Conservation (phyloP, 129 eudicot species). For the Rutidosis leptorrhynchoides region DNA sequence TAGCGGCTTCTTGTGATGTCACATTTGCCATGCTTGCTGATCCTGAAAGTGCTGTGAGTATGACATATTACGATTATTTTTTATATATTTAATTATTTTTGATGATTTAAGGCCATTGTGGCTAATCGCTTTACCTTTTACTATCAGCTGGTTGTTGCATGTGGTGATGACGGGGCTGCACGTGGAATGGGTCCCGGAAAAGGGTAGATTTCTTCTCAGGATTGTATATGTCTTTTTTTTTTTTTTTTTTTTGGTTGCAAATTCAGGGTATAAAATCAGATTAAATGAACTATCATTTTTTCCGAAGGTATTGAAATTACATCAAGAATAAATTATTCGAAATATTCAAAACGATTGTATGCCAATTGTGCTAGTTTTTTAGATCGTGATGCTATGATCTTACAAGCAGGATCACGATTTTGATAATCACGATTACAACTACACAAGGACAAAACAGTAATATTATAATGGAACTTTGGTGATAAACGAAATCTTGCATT, state of each 20-base stretch:
- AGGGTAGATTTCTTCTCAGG: slow-evolving; percentile 62
- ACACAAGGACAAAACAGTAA: slow-evolving; percentile 4
- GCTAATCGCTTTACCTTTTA: slow-evolving; percentile 14
- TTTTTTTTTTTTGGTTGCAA: too few species aligned
- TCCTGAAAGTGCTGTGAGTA: slow-evolving; percentile 98
- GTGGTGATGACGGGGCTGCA: slow-evolving; percentile 84
- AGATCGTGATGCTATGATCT: background rate
- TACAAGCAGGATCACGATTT: background rate
- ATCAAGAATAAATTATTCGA: too few species aligned
- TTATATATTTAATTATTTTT: too few species aligned
- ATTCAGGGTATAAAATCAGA: too few species aligned
- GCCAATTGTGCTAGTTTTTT: too few species aligned
- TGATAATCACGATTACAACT: background rate
- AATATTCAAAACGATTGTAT: too few species aligned
- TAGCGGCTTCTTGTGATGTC: slow-evolving; percentile 89
- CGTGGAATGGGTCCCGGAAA: slow-evolving; percentile 85
- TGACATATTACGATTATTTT: slow-evolving; percentile 24
- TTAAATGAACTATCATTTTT: too few species aligned
- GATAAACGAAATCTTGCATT: background rate
- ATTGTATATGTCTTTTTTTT: too few species aligned
- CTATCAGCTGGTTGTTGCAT: slow-evolving; percentile 75
- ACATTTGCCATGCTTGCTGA: slow-evolving; percentile 99
- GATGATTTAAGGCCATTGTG: slow-evolving; percentile 1
- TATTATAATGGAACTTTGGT: background rate
- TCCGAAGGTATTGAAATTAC: too few species aligned